phyloP scores from a whole-genome alignment of 352 stramenopile genomes.

The Phytophthora litchii region DNA sequence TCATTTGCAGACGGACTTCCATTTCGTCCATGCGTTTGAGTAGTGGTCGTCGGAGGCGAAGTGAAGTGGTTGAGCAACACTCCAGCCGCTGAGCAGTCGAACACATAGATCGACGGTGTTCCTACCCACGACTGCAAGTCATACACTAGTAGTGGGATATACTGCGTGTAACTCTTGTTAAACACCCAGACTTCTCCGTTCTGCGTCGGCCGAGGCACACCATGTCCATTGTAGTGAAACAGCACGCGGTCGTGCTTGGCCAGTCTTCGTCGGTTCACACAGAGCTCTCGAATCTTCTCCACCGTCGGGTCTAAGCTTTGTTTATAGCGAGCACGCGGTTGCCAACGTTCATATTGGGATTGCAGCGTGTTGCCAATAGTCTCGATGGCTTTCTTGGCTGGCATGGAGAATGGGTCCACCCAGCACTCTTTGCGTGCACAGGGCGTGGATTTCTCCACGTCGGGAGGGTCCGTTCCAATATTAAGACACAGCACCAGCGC shows the following conservation, averaged over 20 bases:
- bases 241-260: constrained; percentile 95
- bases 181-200: constrained; percentile 99
- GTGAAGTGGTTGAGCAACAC: constrained; percentile 96
- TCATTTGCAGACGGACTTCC: constrained; percentile 60
- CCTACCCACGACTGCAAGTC: constrained; percentile 96
- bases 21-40: constrained; percentile 26
- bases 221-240: constrained; percentile 99
- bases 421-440: constrained; percentile 98
- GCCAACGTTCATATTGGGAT: constrained; percentile 96
- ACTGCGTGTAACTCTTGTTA: constrained; percentile 99
- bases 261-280: constrained; percentile 90
- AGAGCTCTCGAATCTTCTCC: constrained; percentile 96
- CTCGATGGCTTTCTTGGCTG: constrained; percentile 95
- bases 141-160: constrained; percentile 97
- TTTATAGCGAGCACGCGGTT: constrained; percentile 93
- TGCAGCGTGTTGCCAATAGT: constrained; percentile 95
- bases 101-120: constrained; percentile 95
- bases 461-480: constrained; percentile 97
- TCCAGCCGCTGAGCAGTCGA: constrained; percentile 98
- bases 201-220: constrained; percentile 95
- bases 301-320: constrained; percentile 96
- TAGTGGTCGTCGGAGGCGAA: constrained; percentile 32
- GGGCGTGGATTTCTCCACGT: constrained; percentile 96
- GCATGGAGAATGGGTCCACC: constrained; percentile 96
- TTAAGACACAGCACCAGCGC: constrained; percentile 98